Evolutionary conservation across 2,329 filamentous ascomycete genomes (phyloP).

Genomic region (Microcera coccophila): DNA sequence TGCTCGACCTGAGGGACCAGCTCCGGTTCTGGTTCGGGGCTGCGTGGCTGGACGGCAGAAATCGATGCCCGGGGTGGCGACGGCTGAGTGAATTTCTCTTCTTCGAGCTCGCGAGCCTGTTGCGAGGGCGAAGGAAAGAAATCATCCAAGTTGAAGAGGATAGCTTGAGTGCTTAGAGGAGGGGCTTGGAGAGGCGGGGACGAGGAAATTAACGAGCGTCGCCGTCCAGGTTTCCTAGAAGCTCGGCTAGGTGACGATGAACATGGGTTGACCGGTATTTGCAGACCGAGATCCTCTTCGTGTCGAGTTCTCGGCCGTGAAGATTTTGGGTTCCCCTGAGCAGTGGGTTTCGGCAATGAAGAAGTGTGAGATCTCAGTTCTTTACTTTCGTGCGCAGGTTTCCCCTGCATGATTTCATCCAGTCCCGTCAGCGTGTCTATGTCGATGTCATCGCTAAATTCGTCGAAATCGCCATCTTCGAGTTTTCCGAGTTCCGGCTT

Average conservation of each 20-base stretch:
- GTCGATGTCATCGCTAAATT: not conserved
- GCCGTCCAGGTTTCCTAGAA: not conserved
- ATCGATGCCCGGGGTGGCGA: not conserved
- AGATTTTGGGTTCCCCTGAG: not conserved
- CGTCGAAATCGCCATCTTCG: not conserved
- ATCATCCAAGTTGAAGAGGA: constrained; percentile 50
- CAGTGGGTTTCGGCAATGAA: not conserved
- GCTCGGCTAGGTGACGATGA: not conserved
- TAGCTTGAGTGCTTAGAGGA: constrained; percentile 48
- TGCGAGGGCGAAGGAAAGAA: constrained; percentile 56
- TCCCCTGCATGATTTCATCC: not conserved
- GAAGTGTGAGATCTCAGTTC: not conserved
- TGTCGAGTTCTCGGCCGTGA: constrained; percentile 5
- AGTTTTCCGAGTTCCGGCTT: not conserved
- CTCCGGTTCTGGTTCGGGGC: constrained; percentile 14
- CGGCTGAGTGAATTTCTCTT: constrained; percentile 22
- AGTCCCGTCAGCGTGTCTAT: not conserved
- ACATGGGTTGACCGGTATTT: constrained; percentile 2
- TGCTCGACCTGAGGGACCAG: constrained; percentile 9
- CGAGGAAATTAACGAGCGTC: constrained; percentile 11
- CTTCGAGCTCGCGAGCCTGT: constrained; percentile 50
- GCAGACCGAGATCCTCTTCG: constrained; percentile 20
- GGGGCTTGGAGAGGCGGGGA: constrained; percentile 22
- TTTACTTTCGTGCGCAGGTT: not conserved
- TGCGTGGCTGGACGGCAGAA: constrained; percentile 3